Evolutionary conservation across 2,329 filamentous ascomycete genomes (phyloP), one percentile per base, ranked within the genome.

Genomic region (Thelonectria rubi): DNA sequence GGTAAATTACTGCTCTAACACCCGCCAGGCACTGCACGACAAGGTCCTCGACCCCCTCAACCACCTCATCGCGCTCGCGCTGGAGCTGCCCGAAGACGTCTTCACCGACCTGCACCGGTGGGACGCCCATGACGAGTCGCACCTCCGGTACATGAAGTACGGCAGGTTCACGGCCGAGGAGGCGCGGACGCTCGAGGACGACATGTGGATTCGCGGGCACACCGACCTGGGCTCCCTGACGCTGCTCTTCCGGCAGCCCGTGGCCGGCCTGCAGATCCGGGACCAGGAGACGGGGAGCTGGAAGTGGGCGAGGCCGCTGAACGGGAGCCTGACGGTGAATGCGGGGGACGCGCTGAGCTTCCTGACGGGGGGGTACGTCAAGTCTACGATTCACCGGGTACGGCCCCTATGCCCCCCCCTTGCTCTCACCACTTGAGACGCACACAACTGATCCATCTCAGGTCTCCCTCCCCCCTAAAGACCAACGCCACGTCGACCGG

Each of bases 61-160:
- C 10, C 81, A 82, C 1, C 81, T 90, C 2, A 86, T 89, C 54
- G 87, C 87, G 5, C 81, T 88, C 37, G 78, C 89, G 0, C 79
- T 90, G 0, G 81, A 90, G 66, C 77, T 90, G 0, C 84, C 85
- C 0, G 81, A 86, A 37, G 86, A 89, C 77, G 89, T 34, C 79
- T 85, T 63, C 77, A 80, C 17, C 76, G 84, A 65, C 0, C 15
- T 74, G 8, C 87, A 90, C 71, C 78, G 77, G 15, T 90, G 88
- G 71, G 80, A 87, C 2, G 78, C 81, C n/a, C 80, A 83, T 26
- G 81, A 83, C 17, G 86, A 88, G 62, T 84, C 86, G 21, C 86
- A 88, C 59, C 78, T 88, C n/a, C 81, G 87, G 3, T 88, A 88
- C 71, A 88, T 88, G 85, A 79, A 83, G 50, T 88, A 88, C 62